phyloP scores from a whole-genome alignment of 2,329 filamentous ascomycete genomes.

The Bipolaris victoriae region DNA sequence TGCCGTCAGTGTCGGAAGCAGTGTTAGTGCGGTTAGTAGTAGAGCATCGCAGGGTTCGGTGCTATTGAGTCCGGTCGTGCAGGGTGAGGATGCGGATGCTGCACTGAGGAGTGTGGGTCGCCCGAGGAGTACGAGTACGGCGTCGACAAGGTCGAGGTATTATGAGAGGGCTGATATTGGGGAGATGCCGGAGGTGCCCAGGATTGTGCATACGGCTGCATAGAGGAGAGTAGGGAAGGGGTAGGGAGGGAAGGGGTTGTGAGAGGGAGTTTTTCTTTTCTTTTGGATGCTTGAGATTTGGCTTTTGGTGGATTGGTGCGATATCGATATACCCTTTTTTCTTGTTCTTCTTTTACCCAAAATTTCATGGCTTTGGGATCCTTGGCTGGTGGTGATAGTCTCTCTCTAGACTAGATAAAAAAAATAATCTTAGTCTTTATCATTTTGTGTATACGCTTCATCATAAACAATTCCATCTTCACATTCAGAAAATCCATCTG shows the following conservation, averaged over 20 bases:
- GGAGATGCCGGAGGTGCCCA: slow-evolving; percentile 32
- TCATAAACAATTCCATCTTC: too few relatives aligned
- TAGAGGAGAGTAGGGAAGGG: not conserved
- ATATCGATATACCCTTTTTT: not conserved
- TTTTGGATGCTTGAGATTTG: too few relatives aligned
- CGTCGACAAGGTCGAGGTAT: slow-evolving; percentile 34
- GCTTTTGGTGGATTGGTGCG: too few relatives aligned
- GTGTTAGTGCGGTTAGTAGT: slow-evolving; percentile 27
- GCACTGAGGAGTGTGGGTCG: slow-evolving; percentile 17
- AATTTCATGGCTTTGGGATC: not conserved
- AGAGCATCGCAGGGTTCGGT: slow-evolving; percentile 23
- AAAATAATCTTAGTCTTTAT: too few relatives aligned
- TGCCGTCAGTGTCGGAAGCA: slow-evolving; percentile 28
- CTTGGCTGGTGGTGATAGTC: not conserved
- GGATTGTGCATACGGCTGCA: slow-evolving; percentile 41
- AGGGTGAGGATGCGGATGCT: slow-evolving; percentile 30
- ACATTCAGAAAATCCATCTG: too few relatives aligned
- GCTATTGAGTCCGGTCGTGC: slow-evolving; percentile 28
- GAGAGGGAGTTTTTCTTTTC: not conserved
- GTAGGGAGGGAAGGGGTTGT: too few relatives aligned
- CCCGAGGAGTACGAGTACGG: slow-evolving; percentile 37
- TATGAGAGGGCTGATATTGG: slow-evolving; percentile 25
- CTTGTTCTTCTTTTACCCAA: not conserved
- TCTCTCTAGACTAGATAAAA: too few relatives aligned
- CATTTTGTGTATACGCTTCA: too few relatives aligned